phyloP scores from a whole-genome alignment of 2,329 filamentous ascomycete species.

The Neofusicoccum umdonicola region DNA sequence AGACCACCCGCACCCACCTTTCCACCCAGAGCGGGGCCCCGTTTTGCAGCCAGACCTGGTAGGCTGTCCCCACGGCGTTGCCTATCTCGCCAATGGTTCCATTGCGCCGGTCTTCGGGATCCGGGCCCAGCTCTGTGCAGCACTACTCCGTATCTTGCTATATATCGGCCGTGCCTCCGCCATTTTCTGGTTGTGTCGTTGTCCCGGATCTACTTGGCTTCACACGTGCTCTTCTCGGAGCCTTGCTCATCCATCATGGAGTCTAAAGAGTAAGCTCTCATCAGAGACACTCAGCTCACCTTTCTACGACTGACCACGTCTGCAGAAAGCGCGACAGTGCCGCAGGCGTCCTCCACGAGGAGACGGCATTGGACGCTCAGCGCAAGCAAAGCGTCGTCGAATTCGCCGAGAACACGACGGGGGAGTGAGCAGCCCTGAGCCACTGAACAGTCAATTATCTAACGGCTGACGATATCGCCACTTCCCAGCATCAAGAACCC shows the following conservation, averaged over 20 bases:
- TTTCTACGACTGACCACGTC: background rate
- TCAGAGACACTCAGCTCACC: no score
- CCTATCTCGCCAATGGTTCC: background rate
- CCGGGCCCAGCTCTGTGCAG: background rate
- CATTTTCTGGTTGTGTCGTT: background rate
- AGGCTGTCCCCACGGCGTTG: background rate
- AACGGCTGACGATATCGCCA: background rate
- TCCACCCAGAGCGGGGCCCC: background rate
- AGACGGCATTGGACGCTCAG: background rate
- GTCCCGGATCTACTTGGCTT: background rate
- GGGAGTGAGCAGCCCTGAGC: background rate
- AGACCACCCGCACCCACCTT: background rate
- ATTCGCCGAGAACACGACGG: background rate
- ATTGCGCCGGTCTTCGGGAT: background rate
- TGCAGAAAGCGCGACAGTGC: background rate
- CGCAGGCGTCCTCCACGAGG: background rate
- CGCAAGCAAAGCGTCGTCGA: background rate
- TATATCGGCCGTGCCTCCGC: background rate
- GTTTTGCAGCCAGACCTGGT: background rate
- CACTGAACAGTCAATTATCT: background rate
- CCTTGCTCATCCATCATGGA: background rate
- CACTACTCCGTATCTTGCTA: background rate
- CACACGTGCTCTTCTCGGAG: background rate
- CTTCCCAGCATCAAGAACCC: slow-evolving; percentile 53
- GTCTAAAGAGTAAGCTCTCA: background rate